Conservation (phyloP, 2,329 filamentous ascomycete genomes). For the Sporothrix inflata region DNA sequence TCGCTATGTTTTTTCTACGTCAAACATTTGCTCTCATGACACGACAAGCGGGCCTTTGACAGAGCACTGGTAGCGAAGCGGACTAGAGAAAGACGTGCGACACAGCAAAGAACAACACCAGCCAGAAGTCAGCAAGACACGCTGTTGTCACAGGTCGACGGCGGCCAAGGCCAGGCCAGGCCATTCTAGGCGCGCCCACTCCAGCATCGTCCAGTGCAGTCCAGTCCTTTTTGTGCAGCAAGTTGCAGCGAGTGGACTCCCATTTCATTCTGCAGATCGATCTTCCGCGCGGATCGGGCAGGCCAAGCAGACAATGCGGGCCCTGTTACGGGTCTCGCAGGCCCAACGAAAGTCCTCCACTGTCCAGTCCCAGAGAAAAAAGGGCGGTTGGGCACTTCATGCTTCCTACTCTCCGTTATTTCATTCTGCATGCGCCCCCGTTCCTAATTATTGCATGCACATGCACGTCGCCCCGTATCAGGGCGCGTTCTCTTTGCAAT, state of each 20-base stretch:
- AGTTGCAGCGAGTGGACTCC: conserved; percentile 16
- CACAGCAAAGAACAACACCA: neutral
- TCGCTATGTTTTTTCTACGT: neutral
- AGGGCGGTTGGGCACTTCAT: neutral
- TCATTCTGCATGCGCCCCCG: conserved; percentile 18
- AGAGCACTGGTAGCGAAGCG: neutral
- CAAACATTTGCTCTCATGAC: conserved; percentile 1
- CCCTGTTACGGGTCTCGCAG: neutral
- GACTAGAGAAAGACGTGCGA: neutral
- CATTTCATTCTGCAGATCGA: conserved; percentile 28
- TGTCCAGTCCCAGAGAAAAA: no score
- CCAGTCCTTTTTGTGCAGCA: conserved; percentile 17
- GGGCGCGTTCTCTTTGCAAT: neutral
- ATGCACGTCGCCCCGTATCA: conserved; percentile 21
- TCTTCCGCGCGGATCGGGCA: conserved; percentile 19
- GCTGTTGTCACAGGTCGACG: neutral
- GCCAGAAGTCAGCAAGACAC: neutral
- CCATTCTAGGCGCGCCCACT: neutral
- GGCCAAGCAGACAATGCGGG: conserved; percentile 13
- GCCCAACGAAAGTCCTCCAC: neutral
- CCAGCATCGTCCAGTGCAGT: neutral
- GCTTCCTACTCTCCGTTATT: conserved; percentile 3
- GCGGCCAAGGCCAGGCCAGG: neutral
- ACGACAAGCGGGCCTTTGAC: neutral
- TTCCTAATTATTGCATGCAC: conserved; percentile 21